phyloP scores from a whole-genome alignment of 2,329 filamentous ascomycete species.

The Xylariomycetidae sp. region DNA sequence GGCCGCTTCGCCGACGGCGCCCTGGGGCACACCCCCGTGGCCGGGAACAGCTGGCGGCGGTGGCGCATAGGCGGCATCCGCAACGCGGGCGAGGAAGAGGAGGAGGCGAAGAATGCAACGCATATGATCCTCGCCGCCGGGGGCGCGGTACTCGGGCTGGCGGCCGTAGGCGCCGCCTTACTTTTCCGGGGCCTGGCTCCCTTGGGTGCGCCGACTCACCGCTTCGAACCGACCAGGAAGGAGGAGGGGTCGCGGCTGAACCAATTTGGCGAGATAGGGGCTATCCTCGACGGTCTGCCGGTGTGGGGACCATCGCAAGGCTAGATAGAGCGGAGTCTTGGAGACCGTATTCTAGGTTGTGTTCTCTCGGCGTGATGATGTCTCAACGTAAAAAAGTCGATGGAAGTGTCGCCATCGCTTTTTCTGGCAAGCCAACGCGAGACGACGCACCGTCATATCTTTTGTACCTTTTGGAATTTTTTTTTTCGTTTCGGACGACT shows the following conservation, averaged over 20 bases:
- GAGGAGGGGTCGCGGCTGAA: slow-evolving; percentile 26
- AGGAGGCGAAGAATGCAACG: slow-evolving; percentile 19
- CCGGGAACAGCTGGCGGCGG: slow-evolving; percentile 29
- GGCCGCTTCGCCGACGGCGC: slow-evolving; percentile 27
- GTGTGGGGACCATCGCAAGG: too few species aligned
- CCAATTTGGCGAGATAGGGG: slow-evolving; percentile 43
- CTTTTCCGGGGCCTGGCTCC: slow-evolving; percentile 38
- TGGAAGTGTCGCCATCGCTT: too few species aligned
- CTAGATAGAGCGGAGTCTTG: too few species aligned
- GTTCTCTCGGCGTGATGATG: too few species aligned
- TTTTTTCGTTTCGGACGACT: too few species aligned
- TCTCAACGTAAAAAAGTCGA: too few species aligned
- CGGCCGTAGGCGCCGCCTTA: slow-evolving; percentile 31
- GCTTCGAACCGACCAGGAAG: slow-evolving; percentile 32
- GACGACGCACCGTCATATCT: too few species aligned
- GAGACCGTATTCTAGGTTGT: too few species aligned
- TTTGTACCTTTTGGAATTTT: too few species aligned
- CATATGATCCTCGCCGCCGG: slow-evolving; percentile 32
- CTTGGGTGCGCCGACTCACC: slow-evolving; percentile 40
- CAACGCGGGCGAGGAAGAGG: slow-evolving; percentile 3
- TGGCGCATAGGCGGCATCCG: slow-evolving; percentile 31
- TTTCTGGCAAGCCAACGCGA: too few species aligned
- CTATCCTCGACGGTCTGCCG: slow-evolving; percentile 34
- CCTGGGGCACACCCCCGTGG: slow-evolving; percentile 26
- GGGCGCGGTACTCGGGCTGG: slow-evolving; percentile 28